Conservation (phyloP, 345 rosid genomes). For the Salix caprea region DNA sequence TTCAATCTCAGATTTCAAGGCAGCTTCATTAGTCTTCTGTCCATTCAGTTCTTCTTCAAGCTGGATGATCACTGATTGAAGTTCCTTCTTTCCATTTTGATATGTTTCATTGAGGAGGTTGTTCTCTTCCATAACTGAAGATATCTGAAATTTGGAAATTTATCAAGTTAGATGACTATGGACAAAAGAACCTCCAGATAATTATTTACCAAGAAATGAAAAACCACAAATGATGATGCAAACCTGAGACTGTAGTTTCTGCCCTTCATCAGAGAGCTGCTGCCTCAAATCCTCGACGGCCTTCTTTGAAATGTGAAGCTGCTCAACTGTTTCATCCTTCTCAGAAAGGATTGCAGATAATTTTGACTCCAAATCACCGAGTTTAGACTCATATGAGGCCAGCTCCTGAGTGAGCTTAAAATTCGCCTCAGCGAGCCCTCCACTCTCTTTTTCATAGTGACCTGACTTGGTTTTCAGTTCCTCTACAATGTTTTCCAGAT, state of each 20-base stretch:
- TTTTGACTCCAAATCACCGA: constrained; percentile 50
- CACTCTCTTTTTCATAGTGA: constrained; percentile 64
- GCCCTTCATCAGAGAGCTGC: constrained; percentile 62
- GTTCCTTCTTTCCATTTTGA: constrained; percentile 60
- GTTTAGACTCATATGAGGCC: constrained; percentile 57
- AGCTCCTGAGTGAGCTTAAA: constrained; percentile 68
- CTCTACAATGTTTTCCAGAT: constrained; percentile 56
- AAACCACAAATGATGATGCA: constrained; percentile 13
- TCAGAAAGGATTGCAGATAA: constrained; percentile 44
- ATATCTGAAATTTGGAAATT: constrained; percentile 43
- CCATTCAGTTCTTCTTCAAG: constrained; percentile 56
- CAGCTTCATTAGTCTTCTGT: constrained; percentile 41
- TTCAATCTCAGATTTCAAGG: constrained; percentile 42
- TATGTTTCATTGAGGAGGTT: constrained; percentile 58
- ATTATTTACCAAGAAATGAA: background rate
- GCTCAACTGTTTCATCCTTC: constrained; percentile 57
- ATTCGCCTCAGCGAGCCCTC: constrained; percentile 72
- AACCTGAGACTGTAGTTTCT: constrained; percentile 77
- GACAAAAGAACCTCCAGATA: background rate
- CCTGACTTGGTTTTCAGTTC: constrained; percentile 55
- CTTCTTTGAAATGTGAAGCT: constrained; percentile 59
- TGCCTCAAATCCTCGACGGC: constrained; percentile 54
- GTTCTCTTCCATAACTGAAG: constrained; percentile 66
- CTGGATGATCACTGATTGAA: constrained; percentile 53
- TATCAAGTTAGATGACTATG: background rate